These are phyloP conservation scores for Leccinum pellstonianum DNA, from an alignment of 768 basidiomycete species.

Conservation along the genomic window DNA sequence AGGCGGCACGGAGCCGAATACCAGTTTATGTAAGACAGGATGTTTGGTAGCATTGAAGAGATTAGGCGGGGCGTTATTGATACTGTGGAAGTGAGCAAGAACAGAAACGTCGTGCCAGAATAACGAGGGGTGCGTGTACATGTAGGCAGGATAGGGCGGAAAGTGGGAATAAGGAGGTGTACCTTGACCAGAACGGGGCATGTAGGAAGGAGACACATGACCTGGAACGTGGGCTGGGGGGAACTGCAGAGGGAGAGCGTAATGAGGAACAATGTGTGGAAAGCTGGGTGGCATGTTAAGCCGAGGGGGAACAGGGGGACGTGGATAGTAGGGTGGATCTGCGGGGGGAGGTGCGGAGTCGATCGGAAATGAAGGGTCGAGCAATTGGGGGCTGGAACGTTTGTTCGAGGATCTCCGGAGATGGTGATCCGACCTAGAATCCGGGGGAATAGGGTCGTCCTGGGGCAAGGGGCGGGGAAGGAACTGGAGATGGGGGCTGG, in stretches of 20 bases:
- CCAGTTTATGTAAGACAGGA: slow-evolving; percentile 8
- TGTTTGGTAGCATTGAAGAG: slow-evolving; percentile 15
- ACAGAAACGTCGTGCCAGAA: slow-evolving; percentile 36
- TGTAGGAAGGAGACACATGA: slow-evolving; percentile 27
- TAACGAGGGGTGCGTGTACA: slow-evolving; percentile 37
- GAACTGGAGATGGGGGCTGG: slow-evolving; percentile 45
- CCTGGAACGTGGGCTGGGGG: slow-evolving; percentile 19
- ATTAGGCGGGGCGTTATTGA: slow-evolving; percentile 13
- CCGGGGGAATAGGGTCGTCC: slow-evolving; percentile 32
- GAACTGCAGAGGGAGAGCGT: slow-evolving; percentile 18
- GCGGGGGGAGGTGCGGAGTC: slow-evolving; percentile 10
- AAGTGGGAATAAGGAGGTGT: slow-evolving; percentile 38
- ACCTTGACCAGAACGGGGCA: slow-evolving; percentile 27
- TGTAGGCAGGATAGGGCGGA: slow-evolving; percentile 34
- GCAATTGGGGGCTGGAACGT: slow-evolving; percentile 20
- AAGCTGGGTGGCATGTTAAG: slow-evolving; percentile 25
- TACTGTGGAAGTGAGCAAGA: slow-evolving; percentile 18
- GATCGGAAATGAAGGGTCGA: slow-evolving; percentile 18
- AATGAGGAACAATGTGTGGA: slow-evolving; percentile 19
- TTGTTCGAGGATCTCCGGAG: slow-evolving; percentile 13
- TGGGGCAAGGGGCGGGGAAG: slow-evolving; percentile 43
- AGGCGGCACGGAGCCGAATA: slow-evolving; percentile 20
- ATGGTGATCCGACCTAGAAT: slow-evolving; percentile 26
- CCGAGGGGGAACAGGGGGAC: slow-evolving; percentile 18
- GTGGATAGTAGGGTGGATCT: slow-evolving; percentile 21